These are phyloP conservation scores for Schizosaccharomyces osmophilus DNA, from an alignment of 805 yeast species.

Conservation along the genomic window DNA sequence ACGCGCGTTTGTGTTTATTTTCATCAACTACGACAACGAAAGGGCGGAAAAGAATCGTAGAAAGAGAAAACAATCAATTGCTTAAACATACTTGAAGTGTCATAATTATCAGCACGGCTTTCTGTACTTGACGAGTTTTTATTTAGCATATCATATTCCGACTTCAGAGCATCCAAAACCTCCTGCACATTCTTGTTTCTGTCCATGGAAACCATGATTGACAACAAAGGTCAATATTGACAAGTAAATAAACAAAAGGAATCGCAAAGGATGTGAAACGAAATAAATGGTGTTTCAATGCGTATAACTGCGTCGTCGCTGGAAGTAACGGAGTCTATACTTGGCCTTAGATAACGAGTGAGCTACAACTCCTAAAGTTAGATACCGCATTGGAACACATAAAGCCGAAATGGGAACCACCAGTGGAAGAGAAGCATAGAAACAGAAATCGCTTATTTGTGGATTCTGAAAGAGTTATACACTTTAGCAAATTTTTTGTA, in stretches of 20 bases:
- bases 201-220: not conserved
- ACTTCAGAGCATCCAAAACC: constrained; percentile 71
- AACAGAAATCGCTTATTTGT: too few species aligned
- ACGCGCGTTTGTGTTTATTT: too few species aligned
- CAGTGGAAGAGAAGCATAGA: too few species aligned
- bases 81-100: constrained; percentile 29
- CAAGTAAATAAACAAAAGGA: not conserved
- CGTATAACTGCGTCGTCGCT: not conserved
- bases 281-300: too few species aligned
- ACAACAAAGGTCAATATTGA: not conserved
- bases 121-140: constrained; percentile 46
- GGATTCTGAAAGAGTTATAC: too few species aligned
- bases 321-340: not conserved
- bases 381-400: too few species aligned
- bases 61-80: not conserved
- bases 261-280: not conserved
- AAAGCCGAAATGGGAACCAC: too few species aligned
- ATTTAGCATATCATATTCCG: constrained; percentile 74
- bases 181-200: constrained; percentile 25
- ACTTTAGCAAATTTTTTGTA: too few species aligned
- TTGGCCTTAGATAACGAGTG: not conserved
- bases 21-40: not conserved
- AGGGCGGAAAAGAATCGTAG: not conserved
- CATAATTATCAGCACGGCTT: constrained; percentile 80
- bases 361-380: too few species aligned